Evolutionary conservation across 805 yeast genomes (phyloP), one percentile per base, ranked within the genome.

Genomic region (Nakazawaea holstii): DNA sequence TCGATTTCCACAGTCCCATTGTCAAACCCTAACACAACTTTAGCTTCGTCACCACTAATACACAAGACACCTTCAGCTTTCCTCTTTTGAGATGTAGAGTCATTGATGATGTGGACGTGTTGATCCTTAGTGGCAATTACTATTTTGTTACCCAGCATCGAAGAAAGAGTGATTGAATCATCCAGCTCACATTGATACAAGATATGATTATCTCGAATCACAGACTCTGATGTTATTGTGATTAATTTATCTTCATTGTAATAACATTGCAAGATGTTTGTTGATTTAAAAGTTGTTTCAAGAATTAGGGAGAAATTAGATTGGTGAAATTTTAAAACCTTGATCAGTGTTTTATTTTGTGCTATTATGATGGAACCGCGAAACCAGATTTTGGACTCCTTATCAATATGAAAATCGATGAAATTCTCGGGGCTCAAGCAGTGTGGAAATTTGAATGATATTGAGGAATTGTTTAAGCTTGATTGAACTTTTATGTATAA

Each of bases 401-500:
- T 31, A 13, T 10, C 15, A 9, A 41, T 11, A 14, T 41, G 11
- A 32, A 24, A 24, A 20, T 26, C 24, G 2, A 13, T 11, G 6
- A 4, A 20, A 15, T 27, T 15, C 6, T 30, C 28, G 9, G 14
- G 6, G 13, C 11, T 26, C n/a, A 40, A 7, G n/a, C 15, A 17
- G 13, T 32, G 13, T 8, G 38, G 39, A 13, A 10, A 24, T 20
- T 42, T 42, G 8, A 42, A 35, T 5, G 45, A 35, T 13, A 42
- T 8, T 13, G 8, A 24, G 5, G 39, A 35, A 33, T 24, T 35
- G 13, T n/a, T 8, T 4, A 26, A 9, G 15, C 27, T 42, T 5
- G 45, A 42, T 27, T 42, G 45, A n/a, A 42, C 15, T 27, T 42
- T 42, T 11, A 42, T 11, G 37, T 35, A 28, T 14, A 35, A 26